A percentile compares a stretch with the other conserved stretches of the same genome.
phyloP scores from a whole-genome alignment of 148 eudicot genomes.

The Chenopodium album region DNA sequence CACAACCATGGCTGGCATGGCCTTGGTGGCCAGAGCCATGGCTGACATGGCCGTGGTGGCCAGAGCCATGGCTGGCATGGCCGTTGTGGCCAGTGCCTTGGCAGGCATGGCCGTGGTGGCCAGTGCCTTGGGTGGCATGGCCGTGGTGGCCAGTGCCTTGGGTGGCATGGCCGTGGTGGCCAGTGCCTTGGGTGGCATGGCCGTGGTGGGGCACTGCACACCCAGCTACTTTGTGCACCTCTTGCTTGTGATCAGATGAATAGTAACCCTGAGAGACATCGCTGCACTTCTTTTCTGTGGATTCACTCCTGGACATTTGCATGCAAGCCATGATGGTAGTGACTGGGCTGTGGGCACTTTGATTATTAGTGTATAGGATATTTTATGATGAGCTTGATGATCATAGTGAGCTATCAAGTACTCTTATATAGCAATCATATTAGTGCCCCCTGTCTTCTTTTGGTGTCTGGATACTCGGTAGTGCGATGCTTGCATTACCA shows the following conservation, averaged over 20 bases:
- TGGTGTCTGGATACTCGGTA: not conserved
- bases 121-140: not conserved
- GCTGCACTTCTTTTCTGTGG: constrained; percentile 9
- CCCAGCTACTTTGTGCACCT: constrained; percentile 11
- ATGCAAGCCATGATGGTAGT: constrained; percentile 27
- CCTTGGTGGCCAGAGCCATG: not conserved
- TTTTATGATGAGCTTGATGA: constrained; percentile 16
- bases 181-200: not conserved
- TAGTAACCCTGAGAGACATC: constrained; percentile 4
- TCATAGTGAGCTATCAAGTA: not conserved
- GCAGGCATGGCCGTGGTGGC: not conserved
- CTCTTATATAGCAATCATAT: constrained; percentile 19
- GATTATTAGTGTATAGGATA: not conserved
- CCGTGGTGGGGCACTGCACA: not conserved
- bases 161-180: not conserved
- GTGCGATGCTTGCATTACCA: not conserved
- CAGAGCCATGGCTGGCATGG: not conserved
- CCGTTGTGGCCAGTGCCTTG: too few species aligned
- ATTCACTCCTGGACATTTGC: constrained; percentile 29
- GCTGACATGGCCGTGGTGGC: not conserved
- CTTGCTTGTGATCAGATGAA: constrained; percentile 12
- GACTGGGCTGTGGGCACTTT: not conserved
- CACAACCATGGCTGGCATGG: not conserved
- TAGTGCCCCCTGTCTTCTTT: not conserved
- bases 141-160: not conserved